These are phyloP conservation scores for Aspergillus sparsus DNA, from an alignment of 495 filamentous ascomycete species.

Conservation along the genomic window DNA sequence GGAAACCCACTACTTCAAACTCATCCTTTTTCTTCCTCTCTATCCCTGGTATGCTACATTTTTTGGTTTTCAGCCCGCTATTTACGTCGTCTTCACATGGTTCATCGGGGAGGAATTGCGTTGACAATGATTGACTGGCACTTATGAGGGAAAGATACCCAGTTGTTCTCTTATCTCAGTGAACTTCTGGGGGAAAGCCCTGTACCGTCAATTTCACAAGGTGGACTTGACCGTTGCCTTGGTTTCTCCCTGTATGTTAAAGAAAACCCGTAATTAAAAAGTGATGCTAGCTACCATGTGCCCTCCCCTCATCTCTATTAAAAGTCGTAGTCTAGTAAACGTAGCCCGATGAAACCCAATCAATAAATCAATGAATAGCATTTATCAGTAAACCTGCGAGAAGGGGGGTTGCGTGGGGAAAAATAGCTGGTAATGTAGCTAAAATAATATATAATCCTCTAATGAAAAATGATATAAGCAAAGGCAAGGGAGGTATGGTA, in stretches of 20 bases:
- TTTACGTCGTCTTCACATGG: constrained; percentile 27
- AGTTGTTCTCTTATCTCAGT: constrained; percentile 45
- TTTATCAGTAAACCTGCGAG: no score
- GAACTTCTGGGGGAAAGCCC: constrained; percentile 84
- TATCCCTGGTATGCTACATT: constrained; percentile 31
- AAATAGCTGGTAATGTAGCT: no score
- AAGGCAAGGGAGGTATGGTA: no score
- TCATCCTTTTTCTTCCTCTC: constrained; percentile 33
- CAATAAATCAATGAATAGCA: no score
- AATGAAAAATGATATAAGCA: no score
- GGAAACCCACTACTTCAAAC: constrained; percentile 31
- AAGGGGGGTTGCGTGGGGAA: no score
- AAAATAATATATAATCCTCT: no score
- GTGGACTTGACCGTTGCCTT: constrained; percentile 64
- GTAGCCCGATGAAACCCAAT: not conserved
- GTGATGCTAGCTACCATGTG: constrained; percentile 38
- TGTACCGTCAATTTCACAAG: constrained; percentile 68
- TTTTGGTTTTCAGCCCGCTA: constrained; percentile 21
- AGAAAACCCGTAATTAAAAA: constrained; percentile 42
- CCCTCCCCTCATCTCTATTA: constrained; percentile 18
- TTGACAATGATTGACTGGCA: constrained; percentile 61
- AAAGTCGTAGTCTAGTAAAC: constrained; percentile 17
- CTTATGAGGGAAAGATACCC: constrained; percentile 99
- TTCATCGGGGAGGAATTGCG: constrained; percentile 48
- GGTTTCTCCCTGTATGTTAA: constrained; percentile 53